Base-by-base conservation (phyloP, 2,329 filamentous ascomycete genomes). In the Sporothrix dimorphospora region DNA sequence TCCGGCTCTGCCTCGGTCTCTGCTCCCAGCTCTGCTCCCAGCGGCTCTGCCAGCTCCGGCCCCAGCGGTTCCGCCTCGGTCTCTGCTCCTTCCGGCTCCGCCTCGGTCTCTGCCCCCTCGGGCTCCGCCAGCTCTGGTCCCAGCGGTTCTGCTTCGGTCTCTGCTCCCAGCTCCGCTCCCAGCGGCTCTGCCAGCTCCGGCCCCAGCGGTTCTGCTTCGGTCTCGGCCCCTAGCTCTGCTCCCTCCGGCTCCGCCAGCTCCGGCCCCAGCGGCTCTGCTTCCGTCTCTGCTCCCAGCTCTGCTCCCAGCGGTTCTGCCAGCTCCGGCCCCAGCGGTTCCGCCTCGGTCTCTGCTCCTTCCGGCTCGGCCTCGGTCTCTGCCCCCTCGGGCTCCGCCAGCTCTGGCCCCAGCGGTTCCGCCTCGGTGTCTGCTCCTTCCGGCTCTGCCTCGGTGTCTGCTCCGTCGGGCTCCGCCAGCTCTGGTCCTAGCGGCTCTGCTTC, bases 211-310 rank as follows among this genome's bases (percentile, higher is more conserved):
- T 45, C 42, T 3, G 11, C 61, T 5, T 38, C 40, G 27, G 40
- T 4, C 38, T 45, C 24, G 30, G 38, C 24, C 4, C 12, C 40
- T 16, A 47, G 45, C 65, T 51, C 42, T 38, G 65, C 21, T 4
- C 49, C 61, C 8, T 53, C 72, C 30, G 71, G 70, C 68, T 21
- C 74, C 40, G 12, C 75, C 45, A 71, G 74, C 65, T 76, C 63
- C 40, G 47, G 47, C n/a, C 34, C 77, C 40, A 76, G 69, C 63
- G 19, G 42, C 21, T 16, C 51, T n/a, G 38, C 34, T 16, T 30
- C 40, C 11, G 53, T 27, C 45, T 55, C 49, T 19, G 49, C 19
- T 4, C 12, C 66, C 19, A 61, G 38, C 68, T 61, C 53, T 16
- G 53, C 14, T 6, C n/a, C n/a, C n/a, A n/a, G n/a, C n/a, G 30